A percentile compares a stretch with the other conserved stretches of the same genome.
Conservation (phyloP, 306 rosid genomes). For the Vicia sativa region DNA sequence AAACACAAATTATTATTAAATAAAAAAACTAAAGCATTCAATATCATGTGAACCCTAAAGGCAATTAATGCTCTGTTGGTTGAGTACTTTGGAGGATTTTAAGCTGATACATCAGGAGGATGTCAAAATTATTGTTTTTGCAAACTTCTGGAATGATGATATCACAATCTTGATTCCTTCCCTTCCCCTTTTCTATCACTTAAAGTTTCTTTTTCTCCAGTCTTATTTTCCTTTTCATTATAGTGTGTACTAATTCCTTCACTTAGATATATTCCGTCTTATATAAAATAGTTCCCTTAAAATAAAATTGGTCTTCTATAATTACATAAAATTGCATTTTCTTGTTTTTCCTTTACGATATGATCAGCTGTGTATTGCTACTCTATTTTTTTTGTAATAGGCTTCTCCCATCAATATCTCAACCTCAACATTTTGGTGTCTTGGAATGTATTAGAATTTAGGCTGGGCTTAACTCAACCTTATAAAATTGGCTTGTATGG, state of each 20-base stretch:
- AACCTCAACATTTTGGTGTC: conserved; percentile 18
- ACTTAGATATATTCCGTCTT: background rate
- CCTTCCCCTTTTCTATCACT: background rate
- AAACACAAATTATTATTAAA: background rate
- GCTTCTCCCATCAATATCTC: conserved; percentile 21
- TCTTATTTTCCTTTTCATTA: conserved; percentile 27
- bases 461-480: too few species aligned
- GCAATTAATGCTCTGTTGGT: conserved; percentile 12
- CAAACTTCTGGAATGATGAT: conserved; percentile 15
- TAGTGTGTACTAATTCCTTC: background rate
- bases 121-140: background rate
- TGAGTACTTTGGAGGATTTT: conserved; percentile 21
- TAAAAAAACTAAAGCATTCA: conserved; percentile 11
- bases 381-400: background rate
- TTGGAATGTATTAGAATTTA: conserved; percentile 15
- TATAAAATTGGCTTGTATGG: too few species aligned
- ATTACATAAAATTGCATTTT: background rate
- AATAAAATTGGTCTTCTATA: conserved; percentile 12
- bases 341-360: background rate
- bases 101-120: background rate
- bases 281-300: background rate
- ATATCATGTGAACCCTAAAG: conserved; percentile 10
- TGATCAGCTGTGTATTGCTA: background rate
- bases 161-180: conserved; percentile 17
- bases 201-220: conserved; percentile 7